phyloP scores from a whole-genome alignment of 1,284 basidiomycete genomes.

The Ganoderma sinense region DNA sequence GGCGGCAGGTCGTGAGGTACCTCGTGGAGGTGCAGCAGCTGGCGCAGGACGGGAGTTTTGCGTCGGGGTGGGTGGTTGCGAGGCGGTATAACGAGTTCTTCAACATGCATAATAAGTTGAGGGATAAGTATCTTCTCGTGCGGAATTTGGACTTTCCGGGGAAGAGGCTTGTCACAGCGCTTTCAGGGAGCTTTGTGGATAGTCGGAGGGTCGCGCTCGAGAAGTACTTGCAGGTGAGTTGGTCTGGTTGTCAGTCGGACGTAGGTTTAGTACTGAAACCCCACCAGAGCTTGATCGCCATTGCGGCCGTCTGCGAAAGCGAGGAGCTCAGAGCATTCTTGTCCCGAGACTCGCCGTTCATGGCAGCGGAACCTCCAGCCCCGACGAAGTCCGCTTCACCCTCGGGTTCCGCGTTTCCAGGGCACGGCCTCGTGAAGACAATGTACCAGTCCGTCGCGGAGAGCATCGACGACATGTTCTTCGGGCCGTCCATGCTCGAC shows the following conservation, averaged over 20 bases:
- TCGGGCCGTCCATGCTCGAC: constrained; percentile 93
- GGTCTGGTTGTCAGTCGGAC: background rate
- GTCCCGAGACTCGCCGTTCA: constrained; percentile 85
- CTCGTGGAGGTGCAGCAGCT: constrained; percentile 92
- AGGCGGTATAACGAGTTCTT: constrained; percentile 95
- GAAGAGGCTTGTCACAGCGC: constrained; percentile 85
- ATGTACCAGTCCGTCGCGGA: constrained; percentile 90
- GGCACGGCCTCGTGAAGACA: constrained; percentile 80
- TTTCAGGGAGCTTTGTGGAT: constrained; percentile 88
- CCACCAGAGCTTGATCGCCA: constrained; percentile 73
- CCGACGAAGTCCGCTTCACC: constrained; percentile 42
- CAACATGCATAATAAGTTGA: constrained; percentile 85
- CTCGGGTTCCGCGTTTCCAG: constrained; percentile 56
- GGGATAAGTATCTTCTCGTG: constrained; percentile 75
- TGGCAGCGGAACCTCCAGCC: constrained; percentile 57
- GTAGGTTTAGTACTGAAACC: constrained; percentile 11
- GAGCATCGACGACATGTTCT: constrained; percentile 93
- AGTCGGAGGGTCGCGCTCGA: constrained; percentile 82
- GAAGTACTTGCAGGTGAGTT: constrained; percentile 85
- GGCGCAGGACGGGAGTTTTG: constrained; percentile 74
- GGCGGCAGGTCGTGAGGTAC: constrained; percentile 91
- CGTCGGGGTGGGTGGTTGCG: constrained; percentile 91
- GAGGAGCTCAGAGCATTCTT: constrained; percentile 87
- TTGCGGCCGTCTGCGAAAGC: constrained; percentile 83
- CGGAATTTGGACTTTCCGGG: constrained; percentile 87